Percentiles rank a stretch among this genome's conserved stretches.
Conservation (phyloP, 805 yeast species). For the Diddensiella transvaalensis region DNA sequence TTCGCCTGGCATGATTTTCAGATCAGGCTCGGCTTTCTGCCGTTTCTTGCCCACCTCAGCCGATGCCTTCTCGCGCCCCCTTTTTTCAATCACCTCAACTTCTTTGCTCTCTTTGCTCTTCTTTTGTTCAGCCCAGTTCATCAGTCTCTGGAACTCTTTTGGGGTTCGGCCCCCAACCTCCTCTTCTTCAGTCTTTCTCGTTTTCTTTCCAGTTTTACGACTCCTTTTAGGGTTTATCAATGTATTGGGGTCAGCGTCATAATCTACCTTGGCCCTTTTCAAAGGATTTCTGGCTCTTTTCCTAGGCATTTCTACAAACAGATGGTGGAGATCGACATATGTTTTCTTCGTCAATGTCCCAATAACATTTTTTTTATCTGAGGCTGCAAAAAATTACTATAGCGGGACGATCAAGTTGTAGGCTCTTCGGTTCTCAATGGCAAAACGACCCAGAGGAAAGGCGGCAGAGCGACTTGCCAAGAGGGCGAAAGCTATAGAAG, state of each 20-base stretch:
- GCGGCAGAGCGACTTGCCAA: constrained; percentile 21
- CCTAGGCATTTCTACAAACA: constrained; percentile 20
- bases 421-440: no score
- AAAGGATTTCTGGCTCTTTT: constrained; percentile 24
- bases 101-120: constrained; percentile 10
- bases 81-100: constrained; percentile 4
- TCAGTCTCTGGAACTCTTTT: constrained; percentile 29
- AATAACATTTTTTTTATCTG: not conserved
- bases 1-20: constrained; percentile 36
- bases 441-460: constrained; percentile 25
- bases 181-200: not conserved
- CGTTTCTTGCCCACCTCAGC: not conserved
- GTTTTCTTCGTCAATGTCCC: not conserved
- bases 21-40: constrained; percentile 7
- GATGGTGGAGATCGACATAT: not conserved
- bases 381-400: no score
- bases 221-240: constrained; percentile 13
- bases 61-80: constrained; percentile 7
- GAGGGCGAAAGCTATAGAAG: constrained; percentile 19
- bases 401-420: no score
- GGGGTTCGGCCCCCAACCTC: constrained; percentile 35
- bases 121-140: constrained; percentile 23
- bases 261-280: constrained; percentile 19
- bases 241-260: constrained; percentile 22
- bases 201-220: constrained; percentile 14